These are phyloP conservation scores for Mucor racemosus DNA, from an alignment of 371 early-diverging fungal species.

Conservation along the genomic window DNA sequence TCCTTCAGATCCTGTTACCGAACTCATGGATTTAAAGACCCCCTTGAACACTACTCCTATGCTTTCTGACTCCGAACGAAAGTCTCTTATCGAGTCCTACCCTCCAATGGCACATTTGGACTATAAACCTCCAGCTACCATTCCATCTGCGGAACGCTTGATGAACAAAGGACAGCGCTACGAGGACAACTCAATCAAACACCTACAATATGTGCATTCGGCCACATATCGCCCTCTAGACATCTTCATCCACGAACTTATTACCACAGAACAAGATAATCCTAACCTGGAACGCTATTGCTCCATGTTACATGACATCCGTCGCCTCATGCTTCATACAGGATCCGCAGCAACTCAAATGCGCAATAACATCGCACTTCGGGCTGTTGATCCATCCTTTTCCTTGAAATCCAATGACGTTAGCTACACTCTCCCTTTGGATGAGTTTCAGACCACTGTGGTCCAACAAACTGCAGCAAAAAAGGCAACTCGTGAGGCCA, in stretches of 20 bases:
- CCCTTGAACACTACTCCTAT: neutral
- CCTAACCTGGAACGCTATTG: conserved; percentile 1
- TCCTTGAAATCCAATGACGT: neutral
- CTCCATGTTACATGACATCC: conserved; percentile 14
- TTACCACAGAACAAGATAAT: neutral
- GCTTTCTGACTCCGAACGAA: conserved; percentile 15
- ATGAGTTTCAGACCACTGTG: conserved; percentile 12
- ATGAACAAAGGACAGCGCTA: conserved; percentile 23
- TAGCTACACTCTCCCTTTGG: conserved; percentile 4
- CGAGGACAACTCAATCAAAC: conserved; percentile 10
- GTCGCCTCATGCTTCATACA: conserved; percentile 5
- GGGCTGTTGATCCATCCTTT: conserved; percentile 9
- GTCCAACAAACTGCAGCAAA: conserved; percentile 1
- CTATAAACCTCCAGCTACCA: conserved; percentile 19
- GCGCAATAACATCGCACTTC: conserved; percentile 23
- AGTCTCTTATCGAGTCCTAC: conserved; percentile 16
- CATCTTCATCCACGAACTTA: conserved; percentile 13
- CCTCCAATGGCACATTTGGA: conserved; percentile 14
- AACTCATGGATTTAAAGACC: neutral
- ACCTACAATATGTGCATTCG: conserved; percentile 13
- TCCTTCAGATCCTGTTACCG: neutral
- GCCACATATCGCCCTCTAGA: conserved; percentile 19
- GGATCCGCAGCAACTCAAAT: conserved; percentile 1
- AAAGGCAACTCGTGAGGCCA: neutral
- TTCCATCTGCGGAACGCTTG: conserved; percentile 9